Base-by-base conservation (phyloP, 2,329 filamentous ascomycete species). In the Neospermospora avenae region DNA sequence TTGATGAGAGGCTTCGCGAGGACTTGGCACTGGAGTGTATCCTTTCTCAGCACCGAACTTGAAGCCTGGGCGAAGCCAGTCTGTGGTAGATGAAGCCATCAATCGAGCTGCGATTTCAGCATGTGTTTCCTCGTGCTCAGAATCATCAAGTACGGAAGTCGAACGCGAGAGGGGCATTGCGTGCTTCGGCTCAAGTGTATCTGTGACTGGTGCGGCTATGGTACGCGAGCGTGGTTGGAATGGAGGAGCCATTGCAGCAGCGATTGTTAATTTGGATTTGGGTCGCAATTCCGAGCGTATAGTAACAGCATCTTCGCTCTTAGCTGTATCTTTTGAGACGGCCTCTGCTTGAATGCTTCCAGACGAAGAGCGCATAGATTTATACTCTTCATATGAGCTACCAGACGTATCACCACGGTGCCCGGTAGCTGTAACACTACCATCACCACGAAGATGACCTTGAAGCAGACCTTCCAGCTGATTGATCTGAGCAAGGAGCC, bases 401-500 rank as follows among this genome's bases (percentile, higher is more conserved):
- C 25, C 31, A 22, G 28, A 46, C 25, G 45, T 48, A 22, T 37
- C 42, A n/a, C 22, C 16, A 18, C 20, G 28, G 31, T 41, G 41
- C n/a, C 14, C 20, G 41, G 18, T 31, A 24, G 37, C 54, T 34
- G 55, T 22, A n/a, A n/a, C 25, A 37, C 20, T 48, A 35, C 34
- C 49, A 41, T 66, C 67, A 11, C 67, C 64, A 28, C 41, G 55
- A 46, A 65, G 39, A 49, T 70, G 66, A 44, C 53, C 34, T 14
- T 63, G 59, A 16, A 70, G 61, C 52, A 65, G 65, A 25, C 52
- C 28, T 48, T 71, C 64, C 48, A 71, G 59, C 34, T 63, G 58
- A 2, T 63, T 60, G 44, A 71, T 68, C 16, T 69, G 66, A 22
- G 75, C 71, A n/a, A 75, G 72, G 59, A 83, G 69, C 37, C 74